Conservation (phyloP, 2,329 filamentous ascomycete species). For the Alternaria metachromatica region DNA sequence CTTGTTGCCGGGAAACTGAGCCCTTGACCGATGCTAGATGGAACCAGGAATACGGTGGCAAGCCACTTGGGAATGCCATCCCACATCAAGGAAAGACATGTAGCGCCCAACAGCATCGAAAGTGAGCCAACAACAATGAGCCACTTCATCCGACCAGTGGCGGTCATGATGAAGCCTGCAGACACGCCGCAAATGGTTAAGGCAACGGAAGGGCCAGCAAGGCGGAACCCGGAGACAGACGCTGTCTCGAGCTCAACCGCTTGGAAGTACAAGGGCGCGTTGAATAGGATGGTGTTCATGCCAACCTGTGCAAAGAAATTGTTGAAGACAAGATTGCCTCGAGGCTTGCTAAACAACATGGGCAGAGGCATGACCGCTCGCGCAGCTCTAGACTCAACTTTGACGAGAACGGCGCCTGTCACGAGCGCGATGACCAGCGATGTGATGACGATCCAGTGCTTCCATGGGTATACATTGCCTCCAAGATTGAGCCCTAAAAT, state of each 20-base stretch:
- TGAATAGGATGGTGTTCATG: conserved; percentile 68
- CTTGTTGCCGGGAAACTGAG: conserved; percentile 52
- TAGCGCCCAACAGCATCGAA: conserved; percentile 46
- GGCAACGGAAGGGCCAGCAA: conserved; percentile 67
- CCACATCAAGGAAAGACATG: conserved; percentile 47
- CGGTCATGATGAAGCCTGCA: conserved; percentile 53
- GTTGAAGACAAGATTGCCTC: conserved; percentile 58
- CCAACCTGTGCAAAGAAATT: conserved; percentile 60
- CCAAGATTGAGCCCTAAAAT: conserved; percentile 61
- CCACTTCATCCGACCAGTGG: conserved; percentile 52
- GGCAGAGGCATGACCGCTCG: conserved; percentile 59
- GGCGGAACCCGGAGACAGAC: conserved; percentile 74
- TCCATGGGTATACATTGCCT: conserved; percentile 60
- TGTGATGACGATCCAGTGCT: conserved; percentile 57
- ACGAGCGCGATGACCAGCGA: conserved; percentile 54
- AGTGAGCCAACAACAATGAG: conserved; percentile 50
- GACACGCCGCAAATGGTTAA: conserved; percentile 51
- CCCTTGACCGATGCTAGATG: conserved; percentile 51
- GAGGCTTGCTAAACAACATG: conserved; percentile 55
- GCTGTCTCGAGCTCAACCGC: conserved; percentile 62
- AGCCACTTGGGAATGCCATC: conserved; percentile 49
- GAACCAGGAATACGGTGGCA: conserved; percentile 51
- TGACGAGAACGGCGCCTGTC: conserved; percentile 50
- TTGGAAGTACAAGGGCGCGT: conserved; percentile 72
- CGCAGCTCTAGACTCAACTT: conserved; percentile 47